Evolutionary conservation across 1,284 basidiomycete species (phyloP).

Genomic region (Marasmius tenuissimus): DNA sequence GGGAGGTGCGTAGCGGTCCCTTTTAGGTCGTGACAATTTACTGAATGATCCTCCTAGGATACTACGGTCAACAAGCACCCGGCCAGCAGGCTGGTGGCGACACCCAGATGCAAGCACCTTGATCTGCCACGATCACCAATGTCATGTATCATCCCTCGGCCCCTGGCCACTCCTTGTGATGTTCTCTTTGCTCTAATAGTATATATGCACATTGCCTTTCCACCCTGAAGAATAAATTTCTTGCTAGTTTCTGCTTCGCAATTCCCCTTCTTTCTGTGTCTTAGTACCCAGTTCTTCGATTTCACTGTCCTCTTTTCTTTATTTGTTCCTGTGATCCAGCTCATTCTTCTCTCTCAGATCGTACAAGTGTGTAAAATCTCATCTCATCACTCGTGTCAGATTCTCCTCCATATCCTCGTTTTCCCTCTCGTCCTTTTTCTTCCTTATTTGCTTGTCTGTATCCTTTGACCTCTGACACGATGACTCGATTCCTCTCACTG

Average conservation of each 20-base stretch:
- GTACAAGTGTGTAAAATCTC: not conserved
- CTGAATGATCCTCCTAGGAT: constrained; percentile 46
- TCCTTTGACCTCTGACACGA: not conserved
- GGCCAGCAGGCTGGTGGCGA: constrained; percentile 58
- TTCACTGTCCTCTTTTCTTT: not conserved
- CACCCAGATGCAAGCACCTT: constrained; percentile 57
- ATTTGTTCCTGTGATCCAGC: not conserved
- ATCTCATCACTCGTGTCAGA: constrained; percentile 4
- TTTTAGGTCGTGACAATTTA: constrained; percentile 2
- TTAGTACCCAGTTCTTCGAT: not conserved
- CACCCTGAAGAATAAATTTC: not conserved
- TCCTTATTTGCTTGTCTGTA: constrained; percentile 17
- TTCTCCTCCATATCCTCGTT: constrained; percentile 6
- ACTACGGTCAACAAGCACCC: constrained; percentile 72
- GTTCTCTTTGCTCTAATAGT: not conserved
- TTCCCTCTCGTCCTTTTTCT: constrained; percentile 11
- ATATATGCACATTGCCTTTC: not conserved
- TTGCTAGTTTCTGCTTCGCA: not conserved
- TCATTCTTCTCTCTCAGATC: not conserved
- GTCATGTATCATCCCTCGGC: constrained; percentile 16
- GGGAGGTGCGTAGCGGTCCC: constrained; percentile 58
- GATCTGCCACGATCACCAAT: constrained; percentile 34
- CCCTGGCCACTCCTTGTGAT: not conserved
- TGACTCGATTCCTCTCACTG: constrained; percentile 1
- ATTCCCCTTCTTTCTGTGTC: not conserved